These are phyloP conservation scores for Clonostachys sp. DNA, from an alignment of 2,329 filamentous ascomycete species.

Conservation along the genomic window DNA sequence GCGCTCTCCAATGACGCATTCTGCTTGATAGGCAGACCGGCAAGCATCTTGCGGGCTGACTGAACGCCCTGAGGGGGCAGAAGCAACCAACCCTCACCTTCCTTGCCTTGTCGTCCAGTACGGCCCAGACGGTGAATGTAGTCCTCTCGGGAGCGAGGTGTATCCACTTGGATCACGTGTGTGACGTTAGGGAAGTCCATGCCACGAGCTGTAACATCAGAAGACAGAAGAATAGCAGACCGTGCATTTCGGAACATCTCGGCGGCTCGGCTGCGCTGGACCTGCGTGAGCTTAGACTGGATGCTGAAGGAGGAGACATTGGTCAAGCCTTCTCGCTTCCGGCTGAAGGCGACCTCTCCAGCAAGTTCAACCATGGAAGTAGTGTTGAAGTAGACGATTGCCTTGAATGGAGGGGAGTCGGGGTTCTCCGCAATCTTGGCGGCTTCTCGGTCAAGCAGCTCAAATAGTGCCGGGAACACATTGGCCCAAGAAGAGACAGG, in stretches of 20 bases:
- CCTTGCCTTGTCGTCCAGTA: conserved; percentile 70
- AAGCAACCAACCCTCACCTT: conserved; percentile 68
- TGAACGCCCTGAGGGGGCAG: conserved; percentile 48
- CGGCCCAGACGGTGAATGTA: conserved; percentile 77
- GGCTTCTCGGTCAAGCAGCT: conserved; percentile 64
- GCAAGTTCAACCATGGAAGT: conserved; percentile 68
- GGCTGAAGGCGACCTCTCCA: conserved; percentile 42
- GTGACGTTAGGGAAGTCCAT: conserved; percentile 81
- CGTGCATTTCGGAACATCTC: conserved; percentile 64
- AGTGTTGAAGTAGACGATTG: conserved; percentile 88
- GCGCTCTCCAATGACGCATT: conserved; percentile 48
- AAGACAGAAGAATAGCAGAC: conserved; percentile 67
- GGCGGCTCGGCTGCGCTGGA: conserved; percentile 62
- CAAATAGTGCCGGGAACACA: conserved; percentile 69
- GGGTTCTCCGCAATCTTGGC: conserved; percentile 31
- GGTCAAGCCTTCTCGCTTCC: conserved; percentile 29
- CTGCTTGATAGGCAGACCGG: conserved; percentile 55
- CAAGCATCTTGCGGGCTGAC: conserved; percentile 44
- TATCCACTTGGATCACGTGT: conserved; percentile 72
- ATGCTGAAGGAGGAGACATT: conserved; percentile 49
- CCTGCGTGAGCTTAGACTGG: conserved; percentile 74
- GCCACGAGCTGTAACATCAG: conserved; percentile 75
- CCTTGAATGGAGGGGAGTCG: conserved; percentile 70
- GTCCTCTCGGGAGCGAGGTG: conserved; percentile 60
- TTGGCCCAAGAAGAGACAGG: conserved; percentile 68